Conservation (phyloP, 352 stramenopile genomes). For the Phytophthora macrochlamydospora region DNA sequence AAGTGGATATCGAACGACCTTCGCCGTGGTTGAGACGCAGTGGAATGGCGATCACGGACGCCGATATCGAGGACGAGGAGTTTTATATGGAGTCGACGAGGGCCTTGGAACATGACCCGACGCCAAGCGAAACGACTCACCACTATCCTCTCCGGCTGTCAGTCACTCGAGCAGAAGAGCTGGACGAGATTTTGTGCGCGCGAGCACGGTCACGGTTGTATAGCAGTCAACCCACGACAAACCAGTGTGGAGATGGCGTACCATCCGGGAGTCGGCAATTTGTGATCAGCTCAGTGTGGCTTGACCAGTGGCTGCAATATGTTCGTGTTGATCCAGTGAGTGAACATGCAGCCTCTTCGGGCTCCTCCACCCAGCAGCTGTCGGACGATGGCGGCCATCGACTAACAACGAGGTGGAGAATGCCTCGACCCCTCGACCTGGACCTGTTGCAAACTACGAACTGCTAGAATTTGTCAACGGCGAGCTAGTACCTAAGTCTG, state of each 20-base stretch:
- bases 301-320: conserved; percentile 74
- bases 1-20: conserved; percentile 40
- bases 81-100: conserved; percentile 33
- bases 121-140: conserved; percentile 19
- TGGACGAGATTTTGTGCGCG: conserved; percentile 60
- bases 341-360: conserved; percentile 7
- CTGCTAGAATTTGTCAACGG: conserved; percentile 73
- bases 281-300: conserved; percentile 64
- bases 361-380: conserved; percentile 5
- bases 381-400: conserved; percentile 9
- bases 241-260: conserved; percentile 1
- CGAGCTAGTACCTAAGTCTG: conserved; percentile 51
- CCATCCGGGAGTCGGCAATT: conserved; percentile 37
- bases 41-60: conserved; percentile 24
- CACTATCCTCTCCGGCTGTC: conserved; percentile 35
- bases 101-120: conserved; percentile 26
- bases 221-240: conserved; percentile 4
- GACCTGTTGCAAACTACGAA: conserved; percentile 68
- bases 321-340: conserved; percentile 50
- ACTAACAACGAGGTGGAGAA: conserved; percentile 10
- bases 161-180: conserved; percentile 44
- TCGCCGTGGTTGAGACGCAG: conserved; percentile 35
- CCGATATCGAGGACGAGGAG: conserved; percentile 34
- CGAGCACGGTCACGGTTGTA: conserved; percentile 36
- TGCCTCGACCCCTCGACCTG: conserved; percentile 37